Conservation (phyloP, 768 basidiomycete genomes). For the Coprinopsis sp. region DNA sequence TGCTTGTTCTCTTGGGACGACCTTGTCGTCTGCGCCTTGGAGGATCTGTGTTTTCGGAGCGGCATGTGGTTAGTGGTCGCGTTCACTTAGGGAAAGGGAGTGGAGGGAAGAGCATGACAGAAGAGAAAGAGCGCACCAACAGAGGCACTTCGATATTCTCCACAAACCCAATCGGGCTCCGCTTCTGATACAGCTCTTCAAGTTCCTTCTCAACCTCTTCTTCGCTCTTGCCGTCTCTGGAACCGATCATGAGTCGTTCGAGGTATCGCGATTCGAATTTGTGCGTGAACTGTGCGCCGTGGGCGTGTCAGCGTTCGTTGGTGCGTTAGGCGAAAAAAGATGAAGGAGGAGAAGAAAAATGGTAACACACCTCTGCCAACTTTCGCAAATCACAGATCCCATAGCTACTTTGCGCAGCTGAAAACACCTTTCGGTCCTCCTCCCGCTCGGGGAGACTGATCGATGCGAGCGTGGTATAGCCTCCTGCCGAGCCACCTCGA, state of each 20-base stretch:
- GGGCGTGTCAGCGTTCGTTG: too few species aligned
- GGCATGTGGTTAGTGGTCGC: too few species aligned
- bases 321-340: too few species aligned
- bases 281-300: too few species aligned
- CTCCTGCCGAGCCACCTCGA: slow-evolving; percentile 70
- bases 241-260: slow-evolving; percentile 60
- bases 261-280: slow-evolving; percentile 64
- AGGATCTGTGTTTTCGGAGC: slow-evolving; percentile 62
- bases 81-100: not conserved
- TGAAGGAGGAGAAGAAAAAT: too few species aligned
- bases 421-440: slow-evolving; percentile 43
- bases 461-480: slow-evolving; percentile 58
- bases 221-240: slow-evolving; percentile 49
- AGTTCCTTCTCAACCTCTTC: too few species aligned
- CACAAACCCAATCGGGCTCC: slow-evolving; percentile 61
- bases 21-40: slow-evolving; percentile 58
- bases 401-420: slow-evolving; percentile 59
- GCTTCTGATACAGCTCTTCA: slow-evolving; percentile 51
- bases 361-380: slow-evolving; percentile 48
- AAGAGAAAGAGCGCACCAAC: slow-evolving; percentile 41
- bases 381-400: slow-evolving; percentile 61
- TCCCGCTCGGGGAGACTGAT: slow-evolving; percentile 38
- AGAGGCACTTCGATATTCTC: slow-evolving; percentile 58
- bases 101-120: not conserved
- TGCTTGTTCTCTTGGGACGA: slow-evolving; percentile 70